Conservation (phyloP, 352 stramenopile species). For the Phytophthora sansomeana region DNA sequence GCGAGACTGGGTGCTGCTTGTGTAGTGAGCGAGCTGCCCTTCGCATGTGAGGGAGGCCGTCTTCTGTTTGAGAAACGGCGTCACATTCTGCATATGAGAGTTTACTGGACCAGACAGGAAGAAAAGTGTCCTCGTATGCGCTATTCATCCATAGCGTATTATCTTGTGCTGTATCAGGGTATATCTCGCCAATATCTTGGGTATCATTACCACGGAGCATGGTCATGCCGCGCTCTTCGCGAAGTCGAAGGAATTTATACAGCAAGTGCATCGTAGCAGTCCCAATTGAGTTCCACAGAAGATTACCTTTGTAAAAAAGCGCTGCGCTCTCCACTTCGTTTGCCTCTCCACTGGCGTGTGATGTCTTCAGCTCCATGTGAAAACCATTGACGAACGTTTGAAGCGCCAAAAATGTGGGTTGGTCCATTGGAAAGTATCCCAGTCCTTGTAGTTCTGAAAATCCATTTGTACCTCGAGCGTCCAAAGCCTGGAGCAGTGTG, state of each 20-base stretch:
- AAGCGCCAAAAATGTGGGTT: conserved; percentile 53
- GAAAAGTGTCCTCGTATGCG: conserved; percentile 68
- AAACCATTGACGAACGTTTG: conserved; percentile 67
- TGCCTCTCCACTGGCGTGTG: conserved; percentile 1
- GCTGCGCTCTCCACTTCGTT: conserved; percentile 31
- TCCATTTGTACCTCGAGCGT: conserved; percentile 39
- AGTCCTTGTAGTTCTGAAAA: conserved; percentile 59
- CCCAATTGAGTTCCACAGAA: conserved; percentile 61
- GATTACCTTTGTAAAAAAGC: conserved; percentile 64
- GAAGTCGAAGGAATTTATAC: conserved; percentile 56
- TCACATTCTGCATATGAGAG: conserved; percentile 67
- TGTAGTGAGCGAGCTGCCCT: conserved; percentile 52
- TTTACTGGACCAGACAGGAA: conserved; percentile 71
- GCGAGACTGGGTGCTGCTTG: conserved; percentile 52
- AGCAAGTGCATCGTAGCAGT: conserved; percentile 42
- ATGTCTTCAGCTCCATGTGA: conserved; percentile 26
- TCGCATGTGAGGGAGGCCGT: conserved; percentile 36
- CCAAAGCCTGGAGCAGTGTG: conserved; percentile 46
- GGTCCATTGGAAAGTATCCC: conserved; percentile 58
- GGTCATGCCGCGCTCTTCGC: conserved; percentile 67
- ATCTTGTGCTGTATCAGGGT: background rate
- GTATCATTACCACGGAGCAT: conserved; percentile 19
- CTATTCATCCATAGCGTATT: conserved; percentile 53
- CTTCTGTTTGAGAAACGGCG: conserved; percentile 35
- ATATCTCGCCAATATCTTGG: background rate